Conservation (phyloP, 2,329 filamentous ascomycete species). For the Ophiostoma tasmaniense region DNA sequence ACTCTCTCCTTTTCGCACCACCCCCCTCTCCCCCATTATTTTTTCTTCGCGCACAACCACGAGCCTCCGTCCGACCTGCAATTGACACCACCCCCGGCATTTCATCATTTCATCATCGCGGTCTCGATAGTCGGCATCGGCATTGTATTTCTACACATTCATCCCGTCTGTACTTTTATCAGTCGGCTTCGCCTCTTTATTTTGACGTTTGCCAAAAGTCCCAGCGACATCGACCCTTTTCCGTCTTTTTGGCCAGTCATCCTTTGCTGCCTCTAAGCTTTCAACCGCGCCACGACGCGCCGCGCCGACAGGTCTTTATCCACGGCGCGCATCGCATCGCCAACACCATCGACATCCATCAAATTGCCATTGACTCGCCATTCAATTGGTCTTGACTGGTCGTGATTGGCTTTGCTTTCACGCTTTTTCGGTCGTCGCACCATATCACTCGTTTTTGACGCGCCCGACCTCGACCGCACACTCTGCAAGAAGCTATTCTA, state of each 20-base stretch:
- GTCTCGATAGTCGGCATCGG: not conserved
- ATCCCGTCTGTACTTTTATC: not conserved
- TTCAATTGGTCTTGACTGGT: not conserved
- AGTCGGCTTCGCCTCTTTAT: not conserved
- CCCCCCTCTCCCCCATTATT: slow-evolving; percentile 11
- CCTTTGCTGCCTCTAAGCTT: not conserved
- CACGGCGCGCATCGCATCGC: slow-evolving; percentile 6
- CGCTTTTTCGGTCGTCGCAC: slow-evolving; percentile 1
- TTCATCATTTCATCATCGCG: not conserved
- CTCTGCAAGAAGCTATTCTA: slow-evolving; percentile 9
- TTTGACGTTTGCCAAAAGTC: not conserved
- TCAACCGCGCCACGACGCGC: slow-evolving; percentile 16
- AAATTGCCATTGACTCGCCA: slow-evolving; percentile 1
- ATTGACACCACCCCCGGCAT: not conserved
- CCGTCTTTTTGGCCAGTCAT: not conserved
- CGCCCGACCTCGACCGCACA: not conserved
- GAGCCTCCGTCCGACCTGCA: slow-evolving; percentile 8
- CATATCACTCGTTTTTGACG: slow-evolving; percentile 12
- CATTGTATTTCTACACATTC: not conserved
- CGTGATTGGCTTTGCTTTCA: not conserved
- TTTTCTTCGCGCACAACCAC: slow-evolving; percentile 4
- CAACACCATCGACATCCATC: not conserved
- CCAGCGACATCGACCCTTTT: not conserved
- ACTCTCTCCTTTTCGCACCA: slow-evolving; percentile 8
- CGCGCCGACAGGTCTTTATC: not conserved